Percentiles rank a stretch among this genome's conserved stretches.
phyloP scores from a whole-genome alignment of 148 eudicot genomes.

The Tetragonia tetragonoides region DNA sequence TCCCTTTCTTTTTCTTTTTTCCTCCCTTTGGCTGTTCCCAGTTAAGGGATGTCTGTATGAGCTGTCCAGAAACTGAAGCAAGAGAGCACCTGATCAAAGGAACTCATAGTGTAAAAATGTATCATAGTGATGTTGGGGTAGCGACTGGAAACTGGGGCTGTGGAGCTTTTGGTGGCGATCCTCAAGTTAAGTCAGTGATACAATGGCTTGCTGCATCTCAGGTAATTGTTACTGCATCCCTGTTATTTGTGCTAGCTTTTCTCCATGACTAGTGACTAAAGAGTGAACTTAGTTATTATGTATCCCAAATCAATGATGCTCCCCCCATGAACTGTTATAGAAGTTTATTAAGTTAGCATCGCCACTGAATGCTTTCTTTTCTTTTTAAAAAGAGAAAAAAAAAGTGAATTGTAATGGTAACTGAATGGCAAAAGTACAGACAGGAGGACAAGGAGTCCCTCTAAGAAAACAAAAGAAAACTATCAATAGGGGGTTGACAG shows the following conservation, averaged over 20 bases:
- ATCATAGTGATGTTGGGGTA: constrained; percentile 51
- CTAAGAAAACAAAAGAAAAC: too few species aligned
- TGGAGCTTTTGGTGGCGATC: constrained; percentile 98
- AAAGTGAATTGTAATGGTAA: too few species aligned
- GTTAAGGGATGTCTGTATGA: constrained; percentile 19
- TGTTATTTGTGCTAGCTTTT: not conserved
- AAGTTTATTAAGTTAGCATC: not conserved
- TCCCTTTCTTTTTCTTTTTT: not conserved
- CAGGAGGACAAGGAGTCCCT: too few species aligned
- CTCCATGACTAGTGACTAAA: constrained; percentile 1
- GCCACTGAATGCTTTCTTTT: not conserved
- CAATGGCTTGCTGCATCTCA: constrained; percentile 99
- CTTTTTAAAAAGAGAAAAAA: too few species aligned
- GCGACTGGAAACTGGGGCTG: constrained; percentile 99
- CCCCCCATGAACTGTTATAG: not conserved
- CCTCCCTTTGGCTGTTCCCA: constrained; percentile 14
- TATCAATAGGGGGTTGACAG: too few species aligned
- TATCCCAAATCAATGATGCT: not conserved
- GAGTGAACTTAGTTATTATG: not conserved
- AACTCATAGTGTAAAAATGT: constrained; percentile 19
- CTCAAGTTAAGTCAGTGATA: constrained; percentile 72
- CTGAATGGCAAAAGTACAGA: too few species aligned
- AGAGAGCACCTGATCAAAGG: constrained; percentile 14
- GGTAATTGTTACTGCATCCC: constrained; percentile 38
- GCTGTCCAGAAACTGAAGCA: constrained; percentile 23